A percentile compares a stretch with the other conserved stretches of the same genome.
Evolutionary conservation across 768 basidiomycete genomes (phyloP).

Genomic region (Cyathus striatus): DNA sequence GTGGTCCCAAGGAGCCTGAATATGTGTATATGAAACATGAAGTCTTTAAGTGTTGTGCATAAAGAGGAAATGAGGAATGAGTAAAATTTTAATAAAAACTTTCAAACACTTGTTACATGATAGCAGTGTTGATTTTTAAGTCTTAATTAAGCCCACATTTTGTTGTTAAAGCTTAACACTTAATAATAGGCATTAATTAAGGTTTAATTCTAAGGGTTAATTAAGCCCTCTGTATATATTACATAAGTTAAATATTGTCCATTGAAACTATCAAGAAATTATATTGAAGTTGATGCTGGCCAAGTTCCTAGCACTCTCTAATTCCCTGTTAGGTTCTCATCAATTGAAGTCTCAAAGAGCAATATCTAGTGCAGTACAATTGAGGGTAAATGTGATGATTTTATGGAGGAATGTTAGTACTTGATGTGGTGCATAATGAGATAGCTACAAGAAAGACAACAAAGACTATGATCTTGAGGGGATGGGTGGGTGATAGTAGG

Average conservation of each 20-base stretch:
- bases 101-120: no score
- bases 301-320: background rate
- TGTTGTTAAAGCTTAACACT: slow-evolving; percentile 8
- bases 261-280: slow-evolving; percentile 12
- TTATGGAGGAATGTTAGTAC: no score
- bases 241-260: slow-evolving; percentile 2
- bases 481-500: no score
- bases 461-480: no score
- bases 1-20: no score
- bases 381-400: background rate
- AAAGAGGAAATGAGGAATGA: no score
- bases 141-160: slow-evolving; percentile 9
- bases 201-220: slow-evolving; percentile 10
- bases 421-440: no score
- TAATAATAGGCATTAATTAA: slow-evolving; percentile 10
- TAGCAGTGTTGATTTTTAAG: slow-evolving; percentile 9
- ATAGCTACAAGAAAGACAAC: no score
- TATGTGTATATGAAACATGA: no score
- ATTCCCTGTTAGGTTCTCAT: background rate
- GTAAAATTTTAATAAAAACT: no score
- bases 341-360: background rate
- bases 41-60: no score
- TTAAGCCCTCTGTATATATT: slow-evolving; percentile 3
- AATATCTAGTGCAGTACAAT: background rate
- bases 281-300: background rate